Conservation (phyloP, 1,139 yeast species). For the Saccharomyces hybrid region DNA sequence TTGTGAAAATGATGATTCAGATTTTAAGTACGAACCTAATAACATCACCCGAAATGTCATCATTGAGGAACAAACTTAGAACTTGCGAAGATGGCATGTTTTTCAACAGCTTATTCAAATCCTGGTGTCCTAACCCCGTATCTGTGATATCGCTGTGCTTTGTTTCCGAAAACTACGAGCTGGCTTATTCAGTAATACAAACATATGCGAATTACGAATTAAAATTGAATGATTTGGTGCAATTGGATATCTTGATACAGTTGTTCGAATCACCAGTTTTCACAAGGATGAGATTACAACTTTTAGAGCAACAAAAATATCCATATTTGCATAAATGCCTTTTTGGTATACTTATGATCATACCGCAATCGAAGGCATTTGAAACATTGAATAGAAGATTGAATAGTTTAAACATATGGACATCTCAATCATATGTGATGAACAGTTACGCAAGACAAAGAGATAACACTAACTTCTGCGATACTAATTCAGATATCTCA, state of each 20-base stretch:
- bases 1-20: constrained; percentile 75
- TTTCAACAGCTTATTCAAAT: constrained; percentile 69
- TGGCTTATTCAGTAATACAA: constrained; percentile 75
- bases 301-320: constrained; percentile 76
- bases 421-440: constrained; percentile 13
- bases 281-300: constrained; percentile 75
- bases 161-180: constrained; percentile 80
- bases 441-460: constrained; percentile 7
- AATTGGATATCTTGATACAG: constrained; percentile 74
- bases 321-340: constrained; percentile 81
- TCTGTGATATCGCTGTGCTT: constrained; percentile 82
- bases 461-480: constrained; percentile 8
- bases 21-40: constrained; percentile 79
- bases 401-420: constrained; percentile 33
- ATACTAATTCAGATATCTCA: constrained; percentile 11
- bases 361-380: constrained; percentile 95
- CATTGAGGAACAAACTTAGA: constrained; percentile 61
- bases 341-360: constrained; percentile 85
- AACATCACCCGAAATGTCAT: constrained; percentile 76
- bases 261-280: constrained; percentile 83
- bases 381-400: constrained; percentile 70
- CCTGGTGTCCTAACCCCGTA: constrained; percentile 91
- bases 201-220: constrained; percentile 63
- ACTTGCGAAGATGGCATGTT: constrained; percentile 58
- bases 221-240: constrained; percentile 61